A percentile compares a stretch with the other conserved stretches of the same genome.
These are phyloP conservation scores for Polytrichum commune DNA, from an alignment of 225 moss, liverwort and hornwort genomes.

Conservation along the genomic window DNA sequence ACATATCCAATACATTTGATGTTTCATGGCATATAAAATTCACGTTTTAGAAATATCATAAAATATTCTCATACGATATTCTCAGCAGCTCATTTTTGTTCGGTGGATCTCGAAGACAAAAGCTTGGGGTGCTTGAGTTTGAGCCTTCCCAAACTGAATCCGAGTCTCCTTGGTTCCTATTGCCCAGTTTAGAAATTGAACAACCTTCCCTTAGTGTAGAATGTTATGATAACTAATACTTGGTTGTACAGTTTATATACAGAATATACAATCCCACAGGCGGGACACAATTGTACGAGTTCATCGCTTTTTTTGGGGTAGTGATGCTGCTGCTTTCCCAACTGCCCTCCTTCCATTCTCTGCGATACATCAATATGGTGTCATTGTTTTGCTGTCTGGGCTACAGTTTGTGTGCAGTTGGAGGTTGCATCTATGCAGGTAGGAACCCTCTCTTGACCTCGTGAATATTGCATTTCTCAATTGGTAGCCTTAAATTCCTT, in stretches of 20 bases:
- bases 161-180: background rate
- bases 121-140: background rate
- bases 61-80: too few relatives aligned
- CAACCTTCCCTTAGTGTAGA: background rate
- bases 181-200: background rate
- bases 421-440: slow-evolving; percentile 37
- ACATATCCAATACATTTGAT: too few relatives aligned
- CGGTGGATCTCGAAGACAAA: too few relatives aligned
- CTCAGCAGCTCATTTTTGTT: too few relatives aligned
- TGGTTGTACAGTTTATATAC: slow-evolving; percentile 35
- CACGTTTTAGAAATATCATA: too few relatives aligned
- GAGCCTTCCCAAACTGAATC: background rate
- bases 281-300: slow-evolving; percentile 24
- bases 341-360: slow-evolving; percentile 43
- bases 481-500: too few relatives aligned
- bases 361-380: slow-evolving; percentile 44
- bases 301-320: slow-evolving; percentile 30
- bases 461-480: too few relatives aligned
- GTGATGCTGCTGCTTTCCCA: slow-evolving; percentile 29
- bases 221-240: background rate
- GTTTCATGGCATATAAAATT: too few relatives aligned
- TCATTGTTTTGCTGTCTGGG: slow-evolving; percentile 28
- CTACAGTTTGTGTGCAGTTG: slow-evolving; percentile 31
- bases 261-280: slow-evolving; percentile 10
- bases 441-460: background rate